phyloP scores from a whole-genome alignment of 129 eudicot genomes.

The carrot (Daucus carota) region DNA sequence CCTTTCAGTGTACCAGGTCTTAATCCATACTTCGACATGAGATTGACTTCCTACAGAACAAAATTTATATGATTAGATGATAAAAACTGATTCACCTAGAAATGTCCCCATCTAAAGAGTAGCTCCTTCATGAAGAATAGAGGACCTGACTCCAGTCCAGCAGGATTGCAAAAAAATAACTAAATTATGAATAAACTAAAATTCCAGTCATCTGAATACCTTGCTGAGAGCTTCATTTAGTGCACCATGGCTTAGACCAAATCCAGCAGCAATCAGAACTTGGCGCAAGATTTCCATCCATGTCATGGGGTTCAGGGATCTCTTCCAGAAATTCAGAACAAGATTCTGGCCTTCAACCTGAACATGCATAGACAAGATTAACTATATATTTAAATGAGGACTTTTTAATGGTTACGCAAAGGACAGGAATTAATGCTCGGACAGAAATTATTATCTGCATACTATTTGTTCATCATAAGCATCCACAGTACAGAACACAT shows the following conservation, averaged over 20 bases:
- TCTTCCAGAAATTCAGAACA: conserved; percentile 59
- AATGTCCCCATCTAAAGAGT: background rate
- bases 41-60: conserved; percentile 50
- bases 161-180: background rate
- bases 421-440: background rate
- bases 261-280: conserved; percentile 85
- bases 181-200: background rate
- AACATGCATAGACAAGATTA: conserved; percentile 14
- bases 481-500: background rate
- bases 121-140: background rate
- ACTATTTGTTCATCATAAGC: background rate
- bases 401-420: background rate
- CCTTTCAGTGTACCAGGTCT: conserved; percentile 76
- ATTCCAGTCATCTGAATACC: conserved; percentile 34
- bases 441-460: background rate
- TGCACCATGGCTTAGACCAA: conserved; percentile 56
- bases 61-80: background rate
- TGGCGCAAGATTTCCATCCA: conserved; percentile 89
- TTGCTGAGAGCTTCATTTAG: conserved; percentile 33
- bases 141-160: background rate
- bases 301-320: conserved; percentile 66
- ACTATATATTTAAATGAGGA: background rate
- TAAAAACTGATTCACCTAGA: background rate
- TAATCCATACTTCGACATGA: conserved; percentile 70
- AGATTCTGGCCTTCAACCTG: conserved; percentile 53